Evolutionary conservation across 352 stramenopile genomes (phyloP), one percentile per base, ranked within the genome.

Genomic region (Phytophthora uliginosa): DNA sequence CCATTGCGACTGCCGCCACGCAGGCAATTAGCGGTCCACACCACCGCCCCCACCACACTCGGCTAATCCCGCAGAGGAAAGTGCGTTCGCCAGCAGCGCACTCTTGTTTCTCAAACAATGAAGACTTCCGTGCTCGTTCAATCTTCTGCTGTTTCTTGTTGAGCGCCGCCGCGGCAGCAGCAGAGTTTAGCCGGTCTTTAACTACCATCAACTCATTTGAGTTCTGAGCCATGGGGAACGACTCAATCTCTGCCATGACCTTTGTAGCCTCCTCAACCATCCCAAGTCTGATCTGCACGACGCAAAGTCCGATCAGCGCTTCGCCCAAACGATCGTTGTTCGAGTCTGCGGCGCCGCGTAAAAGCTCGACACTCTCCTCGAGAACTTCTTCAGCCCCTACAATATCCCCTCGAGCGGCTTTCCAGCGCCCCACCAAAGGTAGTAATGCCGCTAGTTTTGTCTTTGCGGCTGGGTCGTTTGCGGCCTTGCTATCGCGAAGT

Each of bases 221-320:
- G 20, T 63, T 63, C 22, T 71, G 52, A 28, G 71, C 69, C 34
- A 74, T 63, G 5, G 76, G 65, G 22, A 91, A 59, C 3, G 71
- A 31, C 42, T 89, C 79, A 17, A 91, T 83, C 48, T 86, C 77
- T 26, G 73, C 45, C 66, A 91, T 82, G 26, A 86, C 48, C 50
- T 74, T 36, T 2, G 59, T 48, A 3, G 85, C 85, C 24, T 78
- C 52, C 0, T 47, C 64, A 15, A 78, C 57, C 48, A 86, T 78
- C 6, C 75, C 71, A 28, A 81, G 64, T 56, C 79, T 83, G n/a
- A 93, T 75, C 20, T 85, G 67, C 8, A 93, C 71, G 38, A 93
- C 80, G 24, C 83, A 93, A 28, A 89, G 70, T 7, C 80, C 83
- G 9, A 91, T 73, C 12, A 93, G 77, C 28, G 81, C 63, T n/a